Evolutionary conservation across 495 filamentous ascomycete species (phyloP).

Genomic region (Rhypophila decipiens): DNA sequence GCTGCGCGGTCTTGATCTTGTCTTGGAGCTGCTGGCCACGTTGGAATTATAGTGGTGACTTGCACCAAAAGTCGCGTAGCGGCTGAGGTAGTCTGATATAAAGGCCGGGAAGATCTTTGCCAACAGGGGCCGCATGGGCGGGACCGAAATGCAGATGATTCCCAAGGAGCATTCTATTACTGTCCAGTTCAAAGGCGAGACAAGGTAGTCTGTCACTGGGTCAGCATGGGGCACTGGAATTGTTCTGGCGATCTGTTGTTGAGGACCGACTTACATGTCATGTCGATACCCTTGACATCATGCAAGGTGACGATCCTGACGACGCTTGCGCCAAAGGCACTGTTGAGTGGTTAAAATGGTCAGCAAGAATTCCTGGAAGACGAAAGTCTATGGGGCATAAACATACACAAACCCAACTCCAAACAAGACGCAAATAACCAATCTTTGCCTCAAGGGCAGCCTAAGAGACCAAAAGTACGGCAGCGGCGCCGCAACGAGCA

Average conservation of each 20-base stretch:
- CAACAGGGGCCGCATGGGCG: conserved; percentile 22
- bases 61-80: not conserved
- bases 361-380: not conserved
- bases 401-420: conserved; percentile 21
- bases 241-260: not conserved
- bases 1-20: not conserved
- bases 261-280: conserved; percentile 22
- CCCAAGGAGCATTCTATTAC: conserved; percentile 24
- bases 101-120: conserved; percentile 7
- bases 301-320: conserved; percentile 15
- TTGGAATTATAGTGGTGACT: not conserved
- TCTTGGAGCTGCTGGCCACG: not conserved
- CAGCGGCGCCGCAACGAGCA: conserved; percentile 40
- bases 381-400: not conserved
- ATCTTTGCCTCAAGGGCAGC: conserved; percentile 16
- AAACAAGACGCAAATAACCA: conserved; percentile 23
- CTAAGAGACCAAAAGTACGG: conserved; percentile 35
- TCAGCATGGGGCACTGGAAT: not conserved
- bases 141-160: conserved; percentile 25
- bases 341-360: not conserved
- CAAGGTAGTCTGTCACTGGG: conserved; percentile 15
- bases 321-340: conserved; percentile 21
- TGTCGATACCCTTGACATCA: conserved; percentile 17
- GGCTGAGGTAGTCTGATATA: conserved; percentile 1
- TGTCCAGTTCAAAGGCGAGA: conserved; percentile 24